Evolutionary conservation across 2,329 filamentous ascomycete genomes (phyloP).

Genomic region (Penicillium concentricum): DNA sequence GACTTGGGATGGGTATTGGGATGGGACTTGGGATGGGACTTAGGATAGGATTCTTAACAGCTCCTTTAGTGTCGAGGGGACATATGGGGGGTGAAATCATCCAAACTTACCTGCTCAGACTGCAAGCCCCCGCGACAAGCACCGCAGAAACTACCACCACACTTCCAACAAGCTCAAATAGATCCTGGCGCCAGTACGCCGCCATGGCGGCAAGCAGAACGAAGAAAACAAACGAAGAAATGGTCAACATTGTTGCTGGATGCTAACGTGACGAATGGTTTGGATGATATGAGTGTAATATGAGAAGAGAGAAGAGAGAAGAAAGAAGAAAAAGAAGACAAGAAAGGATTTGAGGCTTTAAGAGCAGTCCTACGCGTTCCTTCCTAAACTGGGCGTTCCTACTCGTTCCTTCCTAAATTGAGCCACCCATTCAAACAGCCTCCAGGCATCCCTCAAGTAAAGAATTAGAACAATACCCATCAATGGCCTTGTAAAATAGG

Average conservation of each 20-base stretch:
- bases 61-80: neutral
- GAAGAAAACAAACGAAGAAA: neutral
- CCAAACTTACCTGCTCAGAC: neutral
- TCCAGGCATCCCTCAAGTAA: neutral
- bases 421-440: neutral
- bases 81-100: neutral
- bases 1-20: neutral
- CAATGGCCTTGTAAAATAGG: neutral
- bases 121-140: neutral
- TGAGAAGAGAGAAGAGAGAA: neutral
- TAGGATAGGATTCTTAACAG: neutral
- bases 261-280: too few relatives aligned
- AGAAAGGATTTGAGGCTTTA: neutral
- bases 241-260: too few relatives aligned
- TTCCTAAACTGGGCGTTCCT: neutral
- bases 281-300: too few relatives aligned
- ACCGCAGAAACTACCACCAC: neutral
- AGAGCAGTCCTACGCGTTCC: neutral
- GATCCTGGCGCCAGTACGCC: too few relatives aligned
- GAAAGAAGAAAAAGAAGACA: neutral
- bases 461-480: neutral
- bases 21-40: neutral
- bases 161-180: neutral
- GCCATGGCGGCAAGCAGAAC: neutral
- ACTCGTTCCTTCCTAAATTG: neutral